phyloP scores from a whole-genome alignment of 2,329 filamentous ascomycete species.

The Botrytis pseudocinerea region DNA sequence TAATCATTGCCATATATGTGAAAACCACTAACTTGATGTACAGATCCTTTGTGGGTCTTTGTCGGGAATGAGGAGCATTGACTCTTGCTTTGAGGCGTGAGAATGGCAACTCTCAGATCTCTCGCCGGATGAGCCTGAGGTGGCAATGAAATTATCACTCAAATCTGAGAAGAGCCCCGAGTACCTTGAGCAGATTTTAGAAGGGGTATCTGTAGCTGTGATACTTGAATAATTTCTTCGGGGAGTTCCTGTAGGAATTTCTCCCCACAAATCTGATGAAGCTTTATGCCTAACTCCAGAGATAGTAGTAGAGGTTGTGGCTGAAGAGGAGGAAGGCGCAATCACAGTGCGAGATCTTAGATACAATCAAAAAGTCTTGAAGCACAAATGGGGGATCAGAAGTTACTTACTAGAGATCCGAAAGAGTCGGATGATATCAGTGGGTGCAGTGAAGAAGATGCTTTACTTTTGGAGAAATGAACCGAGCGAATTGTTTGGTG shows the following conservation, averaged over 20 bases:
- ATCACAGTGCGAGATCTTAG: too few relatives aligned
- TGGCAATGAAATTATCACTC: background rate
- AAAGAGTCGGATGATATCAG: background rate
- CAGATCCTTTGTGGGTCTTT: background rate
- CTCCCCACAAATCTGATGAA: background rate
- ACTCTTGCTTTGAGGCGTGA: background rate
- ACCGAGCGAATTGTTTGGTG: rapidly evolving
- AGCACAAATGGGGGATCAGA: background rate
- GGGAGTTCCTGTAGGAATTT: too few relatives aligned
- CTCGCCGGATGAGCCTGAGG: background rate
- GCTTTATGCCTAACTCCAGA: background rate
- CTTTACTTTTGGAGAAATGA: background rate
- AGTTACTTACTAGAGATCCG: background rate
- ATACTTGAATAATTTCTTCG: background rate
- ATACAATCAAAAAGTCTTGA: background rate
- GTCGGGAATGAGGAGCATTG: background rate
- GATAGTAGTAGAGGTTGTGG: background rate
- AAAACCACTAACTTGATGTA: background rate
- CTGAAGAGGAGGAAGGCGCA: background rate
- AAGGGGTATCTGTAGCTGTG: background rate
- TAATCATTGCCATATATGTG: background rate
- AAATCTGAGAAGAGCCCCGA: background rate
- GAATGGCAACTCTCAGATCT: background rate
- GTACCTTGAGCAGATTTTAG: background rate
- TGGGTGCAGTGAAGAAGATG: background rate